A percentile compares a stretch with the other conserved stretches of the same genome.
Evolutionary conservation across 169 alveolate species (phyloP).

Genomic region (Babesia gibsoni): DNA sequence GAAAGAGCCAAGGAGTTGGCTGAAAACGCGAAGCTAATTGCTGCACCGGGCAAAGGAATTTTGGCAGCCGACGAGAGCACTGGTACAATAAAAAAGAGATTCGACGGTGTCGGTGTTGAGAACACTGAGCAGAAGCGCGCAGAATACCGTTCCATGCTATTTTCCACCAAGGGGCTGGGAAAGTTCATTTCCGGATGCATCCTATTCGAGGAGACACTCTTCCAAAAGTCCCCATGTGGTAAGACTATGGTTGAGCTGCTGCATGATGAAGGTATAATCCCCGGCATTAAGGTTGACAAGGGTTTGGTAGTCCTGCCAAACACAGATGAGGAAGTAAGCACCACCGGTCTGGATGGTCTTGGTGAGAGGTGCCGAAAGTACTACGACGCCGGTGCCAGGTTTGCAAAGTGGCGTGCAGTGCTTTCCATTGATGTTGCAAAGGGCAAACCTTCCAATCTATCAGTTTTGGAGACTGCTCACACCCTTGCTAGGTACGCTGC

Average conservation of each 20-base stretch:
- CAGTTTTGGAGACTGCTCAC: conserved; percentile 93
- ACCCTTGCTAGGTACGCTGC: conserved; percentile 98
- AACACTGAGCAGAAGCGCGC: conserved; percentile 95
- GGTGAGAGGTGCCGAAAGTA: conserved; percentile 93
- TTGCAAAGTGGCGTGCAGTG: conserved; percentile 99
- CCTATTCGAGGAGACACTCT: conserved; percentile 97
- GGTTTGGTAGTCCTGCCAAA: conserved; percentile 90
- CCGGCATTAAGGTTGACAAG: conserved; percentile 98
- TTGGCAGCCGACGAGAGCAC: conserved; percentile 99
- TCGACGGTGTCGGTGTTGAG: conserved; percentile 89
- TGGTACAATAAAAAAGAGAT: conserved; percentile 96
- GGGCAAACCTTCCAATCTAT: conserved; percentile 88
- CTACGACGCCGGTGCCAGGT: conserved; percentile 97
- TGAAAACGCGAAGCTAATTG: conserved; percentile 62
- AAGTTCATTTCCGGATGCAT: conserved; percentile 97
- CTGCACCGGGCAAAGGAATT: conserved; percentile 95
- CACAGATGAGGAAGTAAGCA: conserved; percentile 84
- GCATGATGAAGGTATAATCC: conserved; percentile 90
- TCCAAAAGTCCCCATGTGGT: conserved; percentile 88
- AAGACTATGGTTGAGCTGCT: conserved; percentile 85
- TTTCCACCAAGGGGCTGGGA: conserved; percentile 90
- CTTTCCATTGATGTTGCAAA: conserved; percentile 88
- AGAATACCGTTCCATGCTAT: conserved; percentile 92
- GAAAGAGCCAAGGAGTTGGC: conserved; percentile 56
- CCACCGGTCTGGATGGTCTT: conserved; percentile 96